These are phyloP conservation scores for Pichia sp. DNA, from an alignment of 1,139 yeast genomes.

Conservation along the genomic window DNA sequence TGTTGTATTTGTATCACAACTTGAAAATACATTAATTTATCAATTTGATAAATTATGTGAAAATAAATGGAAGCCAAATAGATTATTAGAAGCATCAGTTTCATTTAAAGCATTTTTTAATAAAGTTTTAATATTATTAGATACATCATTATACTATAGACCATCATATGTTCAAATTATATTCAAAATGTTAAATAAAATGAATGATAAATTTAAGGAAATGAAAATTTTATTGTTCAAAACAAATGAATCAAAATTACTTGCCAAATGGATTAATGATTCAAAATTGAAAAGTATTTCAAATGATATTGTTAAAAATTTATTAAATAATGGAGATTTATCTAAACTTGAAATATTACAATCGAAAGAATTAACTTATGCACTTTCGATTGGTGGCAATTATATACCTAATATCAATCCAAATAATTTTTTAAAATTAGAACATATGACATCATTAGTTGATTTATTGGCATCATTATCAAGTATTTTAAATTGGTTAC, in stretches of 20 bases:
- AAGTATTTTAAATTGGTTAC: constrained; percentile 53
- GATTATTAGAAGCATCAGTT: constrained; percentile 43
- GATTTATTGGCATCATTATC: constrained; percentile 42
- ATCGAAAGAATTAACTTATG: constrained; percentile 19
- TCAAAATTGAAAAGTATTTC: constrained; percentile 19
- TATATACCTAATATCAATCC: constrained; percentile 16
- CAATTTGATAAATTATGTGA: constrained; percentile 28
- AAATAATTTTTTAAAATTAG: constrained; percentile 19
- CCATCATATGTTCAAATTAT: constrained; percentile 45
- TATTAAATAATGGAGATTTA: constrained; percentile 4
- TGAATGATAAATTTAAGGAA: constrained; percentile 19
- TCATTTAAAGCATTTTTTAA: constrained; percentile 47
- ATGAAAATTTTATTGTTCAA: constrained; percentile 17
- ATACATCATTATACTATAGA: constrained; percentile 55
- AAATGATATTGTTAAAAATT: constrained; percentile 17
- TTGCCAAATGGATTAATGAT: constrained; percentile 24
- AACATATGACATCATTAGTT: constrained; percentile 39
- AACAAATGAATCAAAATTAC: constrained; percentile 13
- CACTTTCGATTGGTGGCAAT: constrained; percentile 19
- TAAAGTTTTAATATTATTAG: constrained; percentile 48
- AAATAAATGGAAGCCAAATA: constrained; percentile 21
- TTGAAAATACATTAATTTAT: constrained; percentile 49
- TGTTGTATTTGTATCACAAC: constrained; percentile 54
- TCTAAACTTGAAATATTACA: constrained; percentile 4
- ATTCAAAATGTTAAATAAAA: constrained; percentile 30